These are phyloP conservation scores for Cochlearia excelsa DNA, from an alignment of 345 rosid genomes.

Conservation along the genomic window DNA sequence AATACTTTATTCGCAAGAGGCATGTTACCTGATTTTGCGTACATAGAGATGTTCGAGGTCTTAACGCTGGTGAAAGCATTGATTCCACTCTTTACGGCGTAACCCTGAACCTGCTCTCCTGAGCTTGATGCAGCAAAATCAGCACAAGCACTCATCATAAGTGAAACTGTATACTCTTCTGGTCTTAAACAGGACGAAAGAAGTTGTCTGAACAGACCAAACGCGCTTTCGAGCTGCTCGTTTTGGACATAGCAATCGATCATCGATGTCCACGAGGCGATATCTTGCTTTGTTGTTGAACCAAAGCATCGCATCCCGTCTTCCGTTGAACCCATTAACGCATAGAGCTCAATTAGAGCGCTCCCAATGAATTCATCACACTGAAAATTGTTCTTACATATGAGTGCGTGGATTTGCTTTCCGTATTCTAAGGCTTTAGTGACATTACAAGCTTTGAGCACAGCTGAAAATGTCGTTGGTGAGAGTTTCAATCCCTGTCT, in stretches of 20 bases:
- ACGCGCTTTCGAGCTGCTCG: constrained; percentile 44
- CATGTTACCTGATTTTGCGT: constrained; percentile 51
- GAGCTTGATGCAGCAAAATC: constrained; percentile 42
- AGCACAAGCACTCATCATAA: constrained; percentile 53
- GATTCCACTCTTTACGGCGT: constrained; percentile 43
- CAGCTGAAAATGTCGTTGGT: constrained; percentile 46
- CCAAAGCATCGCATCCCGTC: constrained; percentile 49
- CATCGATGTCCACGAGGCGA: constrained; percentile 54
- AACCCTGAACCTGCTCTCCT: constrained; percentile 52
- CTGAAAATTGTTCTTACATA: constrained; percentile 48
- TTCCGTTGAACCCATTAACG: constrained; percentile 40
- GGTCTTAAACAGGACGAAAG: constrained; percentile 38
- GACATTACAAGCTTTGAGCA: constrained; percentile 45
- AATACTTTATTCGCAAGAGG: constrained; percentile 31
- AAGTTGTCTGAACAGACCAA: constrained; percentile 44
- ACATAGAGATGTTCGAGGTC: constrained; percentile 50
- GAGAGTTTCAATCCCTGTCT: constrained; percentile 44
- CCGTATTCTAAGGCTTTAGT: constrained; percentile 41
- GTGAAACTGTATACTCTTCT: constrained; percentile 52
- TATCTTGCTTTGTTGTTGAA: constrained; percentile 41
- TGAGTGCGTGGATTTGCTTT: constrained; percentile 47
- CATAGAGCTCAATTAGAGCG: constrained; percentile 49
- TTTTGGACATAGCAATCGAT: constrained; percentile 46
- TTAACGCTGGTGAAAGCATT: constrained; percentile 44
- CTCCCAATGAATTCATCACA: constrained; percentile 52